phyloP scores from a whole-genome alignment of 2,329 filamentous ascomycete genomes.

The Sphaerulina vaccinii region DNA sequence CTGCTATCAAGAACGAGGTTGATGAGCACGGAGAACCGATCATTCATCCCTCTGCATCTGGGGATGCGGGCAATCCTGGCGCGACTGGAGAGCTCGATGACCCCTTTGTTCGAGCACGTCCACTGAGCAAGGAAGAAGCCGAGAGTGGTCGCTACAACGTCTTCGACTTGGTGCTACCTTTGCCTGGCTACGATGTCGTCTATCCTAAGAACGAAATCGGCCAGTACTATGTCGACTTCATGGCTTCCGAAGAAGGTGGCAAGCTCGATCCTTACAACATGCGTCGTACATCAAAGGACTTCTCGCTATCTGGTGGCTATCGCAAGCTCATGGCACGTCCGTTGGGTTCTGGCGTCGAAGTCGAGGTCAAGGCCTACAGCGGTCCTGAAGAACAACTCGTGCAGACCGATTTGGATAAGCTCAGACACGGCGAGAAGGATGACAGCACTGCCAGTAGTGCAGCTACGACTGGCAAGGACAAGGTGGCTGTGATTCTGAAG shows the following conservation, averaged over 20 bases:
- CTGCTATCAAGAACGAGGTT: slow-evolving; percentile 42
- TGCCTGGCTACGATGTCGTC: slow-evolving; percentile 85
- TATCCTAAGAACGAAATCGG: slow-evolving; percentile 84
- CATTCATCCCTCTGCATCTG: slow-evolving; percentile 53
- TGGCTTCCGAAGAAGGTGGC: slow-evolving; percentile 76
- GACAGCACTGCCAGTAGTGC: slow-evolving; percentile 26
- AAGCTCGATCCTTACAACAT: slow-evolving; percentile 79
- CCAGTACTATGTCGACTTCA: slow-evolving; percentile 81
- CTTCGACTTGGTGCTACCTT: slow-evolving; percentile 85
- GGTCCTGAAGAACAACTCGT: slow-evolving; percentile 80
- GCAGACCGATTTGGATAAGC: slow-evolving; percentile 75
- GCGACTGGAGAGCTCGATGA: slow-evolving; percentile 54
- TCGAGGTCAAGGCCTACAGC: slow-evolving; percentile 68
- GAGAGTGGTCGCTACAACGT: slow-evolving; percentile 73
- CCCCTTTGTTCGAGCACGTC: slow-evolving; percentile 66
- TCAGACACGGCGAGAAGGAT: slow-evolving; percentile 39
- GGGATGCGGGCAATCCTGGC: slow-evolving; percentile 11
- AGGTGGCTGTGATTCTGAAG: slow-evolving; percentile 68
- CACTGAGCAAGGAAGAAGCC: slow-evolving; percentile 75
- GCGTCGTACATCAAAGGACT: slow-evolving; percentile 80
- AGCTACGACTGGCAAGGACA: slow-evolving; percentile 38
- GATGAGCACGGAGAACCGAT: slow-evolving; percentile 66
- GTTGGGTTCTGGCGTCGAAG: slow-evolving; percentile 53
- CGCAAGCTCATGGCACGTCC: slow-evolving; percentile 78
- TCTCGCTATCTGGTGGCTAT: slow-evolving; percentile 85